Conservation (phyloP, 257 asterid species). For the Solanum neorickii region DNA sequence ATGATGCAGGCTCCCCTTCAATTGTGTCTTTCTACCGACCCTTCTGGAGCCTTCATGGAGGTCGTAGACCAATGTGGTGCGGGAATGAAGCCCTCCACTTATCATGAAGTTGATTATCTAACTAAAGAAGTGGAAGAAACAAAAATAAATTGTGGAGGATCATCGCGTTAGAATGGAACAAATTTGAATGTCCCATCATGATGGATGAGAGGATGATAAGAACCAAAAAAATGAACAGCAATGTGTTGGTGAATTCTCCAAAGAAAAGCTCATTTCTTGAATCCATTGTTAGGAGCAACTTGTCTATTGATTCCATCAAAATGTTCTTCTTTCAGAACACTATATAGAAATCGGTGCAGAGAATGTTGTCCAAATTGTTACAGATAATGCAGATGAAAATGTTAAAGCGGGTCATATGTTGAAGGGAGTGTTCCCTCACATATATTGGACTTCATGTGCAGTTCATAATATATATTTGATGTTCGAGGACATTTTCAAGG, state of each 20-base stretch:
- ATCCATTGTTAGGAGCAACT: neutral
- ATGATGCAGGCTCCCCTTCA: too few relatives aligned
- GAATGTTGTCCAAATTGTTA: neutral
- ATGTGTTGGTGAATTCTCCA: neutral
- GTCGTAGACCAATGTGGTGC: too few relatives aligned
- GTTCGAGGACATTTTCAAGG: neutral
- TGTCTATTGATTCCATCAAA: neutral
- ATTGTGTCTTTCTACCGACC: too few relatives aligned
- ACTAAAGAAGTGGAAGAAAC: neutral
- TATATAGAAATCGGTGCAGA: neutral
- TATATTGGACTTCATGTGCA: neutral
- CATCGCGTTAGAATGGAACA: neutral
- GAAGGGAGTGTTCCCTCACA: neutral
- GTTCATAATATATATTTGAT: neutral
- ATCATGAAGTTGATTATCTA: neutral
- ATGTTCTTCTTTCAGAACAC: neutral
- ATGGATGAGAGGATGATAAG: neutral
- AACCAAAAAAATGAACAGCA: neutral
- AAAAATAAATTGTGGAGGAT: neutral
- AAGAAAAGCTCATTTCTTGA: neutral
- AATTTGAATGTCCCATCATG: neutral
- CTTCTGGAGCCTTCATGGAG: too few relatives aligned
- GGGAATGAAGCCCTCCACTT: neutral
- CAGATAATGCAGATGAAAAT: neutral
- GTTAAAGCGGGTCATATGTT: neutral